Conservation (phyloP, 345 rosid species). For the Kandelia obovata region DNA sequence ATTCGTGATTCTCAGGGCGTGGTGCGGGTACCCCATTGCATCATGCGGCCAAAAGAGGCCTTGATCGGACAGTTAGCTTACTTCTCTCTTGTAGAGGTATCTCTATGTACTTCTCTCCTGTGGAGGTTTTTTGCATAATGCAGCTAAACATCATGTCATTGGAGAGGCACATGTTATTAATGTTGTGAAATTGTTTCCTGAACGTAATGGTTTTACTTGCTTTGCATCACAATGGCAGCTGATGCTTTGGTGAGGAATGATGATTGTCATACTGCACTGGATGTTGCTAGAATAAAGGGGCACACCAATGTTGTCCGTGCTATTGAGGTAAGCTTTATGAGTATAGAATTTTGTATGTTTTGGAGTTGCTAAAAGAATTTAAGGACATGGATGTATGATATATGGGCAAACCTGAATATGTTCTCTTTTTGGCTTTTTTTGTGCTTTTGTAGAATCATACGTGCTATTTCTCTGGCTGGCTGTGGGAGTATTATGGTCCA, state of each 20-base stretch:
- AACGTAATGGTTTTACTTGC: constrained; percentile 13
- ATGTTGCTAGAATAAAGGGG: constrained; percentile 82
- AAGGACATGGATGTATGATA: neutral
- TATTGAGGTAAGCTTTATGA: constrained; percentile 57
- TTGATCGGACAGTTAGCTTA: constrained; percentile 59
- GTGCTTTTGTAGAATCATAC: constrained; percentile 17
- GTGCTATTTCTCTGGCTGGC: constrained; percentile 26
- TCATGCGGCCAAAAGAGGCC: constrained; percentile 94
- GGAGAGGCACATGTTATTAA: neutral
- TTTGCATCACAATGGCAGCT: constrained; percentile 39
- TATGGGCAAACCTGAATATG: constrained; percentile 1
- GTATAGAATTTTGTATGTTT: constrained; percentile 2
- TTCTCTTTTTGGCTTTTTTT: constrained; percentile 1
- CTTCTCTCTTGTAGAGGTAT: constrained; percentile 71
- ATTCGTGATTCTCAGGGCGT: constrained; percentile 43
- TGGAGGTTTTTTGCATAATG: constrained; percentile 1
- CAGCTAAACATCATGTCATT: neutral
- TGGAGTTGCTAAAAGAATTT: neutral
- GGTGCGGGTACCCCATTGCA: constrained; percentile 87
- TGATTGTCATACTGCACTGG: constrained; percentile 83
- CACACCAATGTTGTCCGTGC: constrained; percentile 61
- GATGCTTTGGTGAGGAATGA: constrained; percentile 77
- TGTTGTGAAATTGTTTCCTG: neutral
- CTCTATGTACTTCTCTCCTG: neutral
- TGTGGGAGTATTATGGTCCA: constrained; percentile 26